Percentiles rank a stretch among this genome's conserved stretches.
Conservation (phyloP, 108 stramenopile genomes). For the Nitzschia palea region DNA sequence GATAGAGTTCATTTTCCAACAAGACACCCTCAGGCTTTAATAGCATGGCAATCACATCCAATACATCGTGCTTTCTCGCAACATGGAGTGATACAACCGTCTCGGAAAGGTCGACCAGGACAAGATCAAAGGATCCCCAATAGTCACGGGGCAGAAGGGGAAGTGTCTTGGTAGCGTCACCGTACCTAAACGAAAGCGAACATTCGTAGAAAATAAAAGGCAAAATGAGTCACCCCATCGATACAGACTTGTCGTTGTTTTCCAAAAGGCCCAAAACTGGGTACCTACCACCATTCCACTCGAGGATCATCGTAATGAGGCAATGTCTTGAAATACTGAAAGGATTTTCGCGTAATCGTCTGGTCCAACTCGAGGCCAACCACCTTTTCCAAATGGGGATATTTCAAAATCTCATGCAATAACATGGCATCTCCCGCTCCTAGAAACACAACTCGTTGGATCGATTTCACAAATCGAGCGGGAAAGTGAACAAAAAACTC, state of each 20-base stretch:
- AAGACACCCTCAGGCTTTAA: constrained; percentile 41
- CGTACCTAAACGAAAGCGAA: constrained; percentile 42
- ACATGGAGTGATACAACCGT: constrained; percentile 64
- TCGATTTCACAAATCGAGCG: constrained; percentile 26
- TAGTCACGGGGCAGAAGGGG: constrained; percentile 33
- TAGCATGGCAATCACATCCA: constrained; percentile 25
- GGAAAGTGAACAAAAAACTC: constrained; percentile 44
- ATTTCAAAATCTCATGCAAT: constrained; percentile 47
- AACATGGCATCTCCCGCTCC: constrained; percentile 43
- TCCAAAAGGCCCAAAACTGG: no score
- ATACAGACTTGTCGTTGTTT: no score
- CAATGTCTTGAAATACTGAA: constrained; percentile 74
- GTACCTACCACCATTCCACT: constrained; percentile 84
- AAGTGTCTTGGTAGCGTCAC: constrained; percentile 33
- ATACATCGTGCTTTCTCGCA: constrained; percentile 20
- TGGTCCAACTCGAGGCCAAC: constrained; percentile 67
- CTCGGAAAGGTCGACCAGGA: constrained; percentile 58
- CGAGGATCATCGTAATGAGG: constrained; percentile 76
- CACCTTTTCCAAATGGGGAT: constrained; percentile 39
- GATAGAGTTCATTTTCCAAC: constrained; percentile 52
- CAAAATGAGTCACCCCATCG: no score
- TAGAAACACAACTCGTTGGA: constrained; percentile 27
- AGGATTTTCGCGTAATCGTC: constrained; percentile 59
- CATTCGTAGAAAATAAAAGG: no score
- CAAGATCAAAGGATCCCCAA: constrained; percentile 43